Percentiles rank a stretch among this genome's conserved stretches.
phyloP scores from a whole-genome alignment of 371 early-diverging fungal genomes.

The Mucor racemosus region DNA sequence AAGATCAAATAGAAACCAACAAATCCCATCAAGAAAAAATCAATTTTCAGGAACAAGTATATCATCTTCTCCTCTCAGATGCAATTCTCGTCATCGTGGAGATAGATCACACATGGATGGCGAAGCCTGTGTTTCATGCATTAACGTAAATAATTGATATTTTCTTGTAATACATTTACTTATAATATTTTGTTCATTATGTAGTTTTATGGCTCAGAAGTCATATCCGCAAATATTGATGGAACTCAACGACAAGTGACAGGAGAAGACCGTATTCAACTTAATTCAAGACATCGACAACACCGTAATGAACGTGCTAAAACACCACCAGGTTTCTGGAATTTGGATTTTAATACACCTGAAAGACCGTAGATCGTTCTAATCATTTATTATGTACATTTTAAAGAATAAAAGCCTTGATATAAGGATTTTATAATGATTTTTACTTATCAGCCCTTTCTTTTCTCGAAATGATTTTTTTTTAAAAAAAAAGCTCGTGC shows the following conservation, averaged over 20 bases:
- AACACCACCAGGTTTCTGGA: slow-evolving; percentile 13
- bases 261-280: slow-evolving; percentile 10
- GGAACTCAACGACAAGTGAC: not conserved
- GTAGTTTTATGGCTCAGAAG: slow-evolving; percentile 9
- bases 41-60: not conserved
- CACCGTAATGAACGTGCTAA: not conserved
- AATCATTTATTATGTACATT: too few species aligned
- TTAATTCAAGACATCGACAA: slow-evolving; percentile 1
- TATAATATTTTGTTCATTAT: not conserved
- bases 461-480: too few species aligned
- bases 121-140: not conserved
- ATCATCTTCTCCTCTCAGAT: not conserved
- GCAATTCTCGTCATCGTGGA: not conserved
- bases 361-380: not conserved
- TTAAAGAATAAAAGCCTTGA: too few species aligned
- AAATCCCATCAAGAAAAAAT: not conserved
- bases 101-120: slow-evolving; percentile 3
- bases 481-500: not conserved
- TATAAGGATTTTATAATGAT: too few species aligned
- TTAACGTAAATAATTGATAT: not conserved
- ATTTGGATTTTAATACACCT: not conserved
- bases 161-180: not conserved
- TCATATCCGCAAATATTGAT: not conserved
- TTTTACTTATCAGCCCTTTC: too few species aligned
- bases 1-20: too few species aligned